Conservation (phyloP, 2,329 filamentous ascomycete species). For the Fusarium longipes region DNA sequence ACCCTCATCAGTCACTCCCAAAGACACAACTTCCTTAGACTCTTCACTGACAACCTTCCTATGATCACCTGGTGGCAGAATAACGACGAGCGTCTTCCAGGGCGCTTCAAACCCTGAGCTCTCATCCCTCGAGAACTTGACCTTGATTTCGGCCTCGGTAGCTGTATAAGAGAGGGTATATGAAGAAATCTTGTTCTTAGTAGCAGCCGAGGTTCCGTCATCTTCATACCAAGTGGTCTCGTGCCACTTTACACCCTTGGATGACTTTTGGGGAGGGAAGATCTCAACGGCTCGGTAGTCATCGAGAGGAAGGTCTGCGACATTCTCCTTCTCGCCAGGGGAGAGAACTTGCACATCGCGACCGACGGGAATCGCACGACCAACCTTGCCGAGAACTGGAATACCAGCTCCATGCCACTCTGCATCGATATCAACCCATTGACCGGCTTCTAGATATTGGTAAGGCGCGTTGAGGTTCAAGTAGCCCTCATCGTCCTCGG, state of each 20-base stretch:
- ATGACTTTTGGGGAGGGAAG: conserved; percentile 50
- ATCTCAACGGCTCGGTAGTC: conserved; percentile 58
- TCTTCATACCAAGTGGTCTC: conserved; percentile 53
- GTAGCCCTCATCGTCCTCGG: conserved; percentile 66
- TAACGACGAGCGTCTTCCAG: conserved; percentile 50
- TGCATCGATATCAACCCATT: conserved; percentile 55
- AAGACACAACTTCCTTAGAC: background rate
- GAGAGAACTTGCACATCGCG: conserved; percentile 52
- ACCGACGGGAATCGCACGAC: conserved; percentile 55
- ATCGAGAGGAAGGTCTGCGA: conserved; percentile 53
- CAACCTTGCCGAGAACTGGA: conserved; percentile 54
- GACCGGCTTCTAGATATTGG: conserved; percentile 62
- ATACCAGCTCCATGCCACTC: conserved; percentile 58
- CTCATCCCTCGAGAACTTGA: conserved; percentile 49
- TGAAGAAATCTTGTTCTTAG: conserved; percentile 49
- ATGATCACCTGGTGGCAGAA: conserved; percentile 50
- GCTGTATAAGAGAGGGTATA: conserved; percentile 48
- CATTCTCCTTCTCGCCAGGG: conserved; percentile 52
- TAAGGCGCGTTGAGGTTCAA: conserved; percentile 72
- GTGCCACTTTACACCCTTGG: conserved; percentile 41
- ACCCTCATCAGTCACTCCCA: conserved; percentile 9
- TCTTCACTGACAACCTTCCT: conserved; percentile 2
- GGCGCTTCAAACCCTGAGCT: conserved; percentile 49
- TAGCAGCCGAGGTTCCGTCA: conserved; percentile 50
- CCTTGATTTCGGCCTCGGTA: conserved; percentile 34